A percentile compares a stretch with the other conserved stretches of the same genome.
phyloP scores from a whole-genome alignment of 257 asterid species.

The Solanum peruvianum region DNA sequence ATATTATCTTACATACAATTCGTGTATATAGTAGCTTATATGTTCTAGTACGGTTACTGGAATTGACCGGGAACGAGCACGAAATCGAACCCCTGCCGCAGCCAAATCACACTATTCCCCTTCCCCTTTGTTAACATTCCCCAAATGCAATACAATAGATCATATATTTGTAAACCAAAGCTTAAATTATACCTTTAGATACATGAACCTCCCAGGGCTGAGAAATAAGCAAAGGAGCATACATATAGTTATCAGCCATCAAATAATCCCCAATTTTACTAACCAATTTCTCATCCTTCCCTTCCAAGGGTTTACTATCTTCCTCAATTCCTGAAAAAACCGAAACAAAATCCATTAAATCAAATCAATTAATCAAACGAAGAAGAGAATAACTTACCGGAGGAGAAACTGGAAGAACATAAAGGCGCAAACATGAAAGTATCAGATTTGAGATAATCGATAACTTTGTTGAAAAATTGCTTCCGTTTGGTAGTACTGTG shows the following conservation, averaged over 20 bases:
- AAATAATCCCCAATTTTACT: constrained; percentile 14
- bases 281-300: constrained; percentile 4
- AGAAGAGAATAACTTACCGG: neutral
- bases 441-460: constrained; percentile 37
- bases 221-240: constrained; percentile 23
- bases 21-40: neutral
- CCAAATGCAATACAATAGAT: neutral
- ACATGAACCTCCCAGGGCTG: neutral
- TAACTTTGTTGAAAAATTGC: constrained; percentile 6
- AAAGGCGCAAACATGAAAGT: constrained; percentile 39
- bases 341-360: neutral
- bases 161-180: neutral
- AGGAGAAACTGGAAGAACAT: neutral
- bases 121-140: neutral
- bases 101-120: neutral
- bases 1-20: neutral
- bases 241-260: constrained; percentile 36
- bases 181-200: constrained; percentile 11
- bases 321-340: constrained; percentile 12
- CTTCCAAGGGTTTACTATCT: neutral
- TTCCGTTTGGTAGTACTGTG: neutral
- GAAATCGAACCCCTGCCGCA: neutral
- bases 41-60: neutral
- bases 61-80: neutral
- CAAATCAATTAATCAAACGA: neutral